These are phyloP conservation scores for Phytophthora boehmeriae DNA, from an alignment of 352 stramenopile species.

Conservation along the genomic window DNA sequence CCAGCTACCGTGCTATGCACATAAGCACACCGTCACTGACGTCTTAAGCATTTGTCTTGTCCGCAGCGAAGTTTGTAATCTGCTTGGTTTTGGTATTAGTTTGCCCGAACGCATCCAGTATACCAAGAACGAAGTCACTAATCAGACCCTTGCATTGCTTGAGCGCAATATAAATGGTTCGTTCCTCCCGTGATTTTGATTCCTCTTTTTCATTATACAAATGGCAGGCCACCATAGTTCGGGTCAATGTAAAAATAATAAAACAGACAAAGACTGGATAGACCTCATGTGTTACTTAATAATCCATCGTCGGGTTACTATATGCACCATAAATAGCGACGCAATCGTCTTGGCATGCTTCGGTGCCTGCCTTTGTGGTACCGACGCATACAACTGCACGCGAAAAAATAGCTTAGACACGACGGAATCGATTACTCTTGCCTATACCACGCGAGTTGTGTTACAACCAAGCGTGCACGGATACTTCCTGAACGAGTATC, in stretches of 20 bases:
- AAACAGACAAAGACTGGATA: neutral
- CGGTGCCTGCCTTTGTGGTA: too few relatives aligned
- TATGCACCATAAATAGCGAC: neutral
- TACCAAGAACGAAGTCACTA: neutral
- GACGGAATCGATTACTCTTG: neutral
- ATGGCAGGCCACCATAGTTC: too few relatives aligned
- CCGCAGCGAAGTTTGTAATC: neutral
- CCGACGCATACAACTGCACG: neutral
- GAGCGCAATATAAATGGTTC: slow-evolving; percentile 6
- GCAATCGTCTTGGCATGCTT: neutral
- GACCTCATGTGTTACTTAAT: slow-evolving; percentile 8
- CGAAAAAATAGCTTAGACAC: neutral
- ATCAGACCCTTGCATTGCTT: too few relatives aligned
- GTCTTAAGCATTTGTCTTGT: neutral
- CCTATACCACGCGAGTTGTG: neutral
- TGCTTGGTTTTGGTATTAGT: slow-evolving; percentile 5
- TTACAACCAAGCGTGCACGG: neutral
- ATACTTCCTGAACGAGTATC: too few relatives aligned
- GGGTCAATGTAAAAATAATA: neutral
- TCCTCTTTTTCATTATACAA: neutral
- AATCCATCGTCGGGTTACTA: neutral
- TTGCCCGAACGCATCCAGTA: slow-evolving; percentile 6
- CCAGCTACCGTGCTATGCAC: too few relatives aligned
- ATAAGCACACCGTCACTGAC: neutral
- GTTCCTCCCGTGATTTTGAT: slow-evolving; percentile 2